Percentiles rank a stretch among this genome's conserved stretches.
Evolutionary conservation across 257 asterid species (phyloP).

Genomic region (Solanum habrochaites): DNA sequence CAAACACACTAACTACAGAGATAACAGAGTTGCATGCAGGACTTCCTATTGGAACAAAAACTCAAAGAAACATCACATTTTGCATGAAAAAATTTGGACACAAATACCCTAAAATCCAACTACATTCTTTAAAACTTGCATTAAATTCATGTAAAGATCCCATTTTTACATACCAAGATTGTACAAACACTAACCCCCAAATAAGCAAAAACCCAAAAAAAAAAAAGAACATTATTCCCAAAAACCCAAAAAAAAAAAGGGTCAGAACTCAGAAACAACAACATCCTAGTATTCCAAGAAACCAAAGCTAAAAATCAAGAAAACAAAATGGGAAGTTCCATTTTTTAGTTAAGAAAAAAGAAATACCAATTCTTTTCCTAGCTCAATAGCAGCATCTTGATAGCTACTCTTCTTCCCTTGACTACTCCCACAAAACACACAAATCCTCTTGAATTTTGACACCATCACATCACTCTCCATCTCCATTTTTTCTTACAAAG

Average conservation of each 20-base stretch:
- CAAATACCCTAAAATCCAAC: background rate
- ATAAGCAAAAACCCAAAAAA: background rate
- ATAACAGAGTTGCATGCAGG: background rate
- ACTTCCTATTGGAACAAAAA: background rate
- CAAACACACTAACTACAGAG: background rate
- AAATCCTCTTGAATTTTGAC: constrained; percentile 74
- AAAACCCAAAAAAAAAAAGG: background rate
- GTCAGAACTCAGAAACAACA: background rate
- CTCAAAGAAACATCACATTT: background rate
- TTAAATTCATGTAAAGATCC: background rate
- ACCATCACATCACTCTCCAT: constrained; percentile 33
- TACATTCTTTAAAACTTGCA: background rate
- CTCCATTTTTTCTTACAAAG: background rate
- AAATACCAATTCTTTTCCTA: constrained; percentile 68
- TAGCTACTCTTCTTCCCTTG: constrained; percentile 82
- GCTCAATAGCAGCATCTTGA: constrained; percentile 84
- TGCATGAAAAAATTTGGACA: constrained; percentile 6
- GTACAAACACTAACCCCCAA: background rate
- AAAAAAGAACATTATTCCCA: background rate
- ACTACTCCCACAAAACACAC: constrained; percentile 95
- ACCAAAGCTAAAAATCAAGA: background rate
- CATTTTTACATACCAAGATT: background rate
- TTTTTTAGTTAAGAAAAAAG: background rate
- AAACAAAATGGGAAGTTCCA: background rate
- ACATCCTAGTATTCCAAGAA: background rate